phyloP scores from a whole-genome alignment of 768 basidiomycete species.

The Arthromyces matolae region DNA sequence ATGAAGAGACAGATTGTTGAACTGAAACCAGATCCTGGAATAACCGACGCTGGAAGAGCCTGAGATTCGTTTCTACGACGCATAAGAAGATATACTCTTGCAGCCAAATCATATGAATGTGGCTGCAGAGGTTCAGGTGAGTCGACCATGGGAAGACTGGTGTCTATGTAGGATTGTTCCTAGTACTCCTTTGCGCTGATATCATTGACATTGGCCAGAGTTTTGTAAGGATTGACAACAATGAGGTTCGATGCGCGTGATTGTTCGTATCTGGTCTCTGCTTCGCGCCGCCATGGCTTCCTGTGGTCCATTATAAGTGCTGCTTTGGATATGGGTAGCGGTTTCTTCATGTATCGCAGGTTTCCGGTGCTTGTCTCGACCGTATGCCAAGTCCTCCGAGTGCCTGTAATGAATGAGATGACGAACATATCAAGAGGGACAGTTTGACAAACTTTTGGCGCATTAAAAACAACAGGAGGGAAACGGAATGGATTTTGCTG shows the following conservation, averaged over 20 bases:
- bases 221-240: slow-evolving; percentile 84
- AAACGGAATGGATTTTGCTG: slow-evolving; percentile 99
- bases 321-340: no score
- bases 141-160: slow-evolving; percentile 54
- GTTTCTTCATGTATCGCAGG: no score
- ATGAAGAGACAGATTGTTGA: slow-evolving; percentile 68
- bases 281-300: no score
- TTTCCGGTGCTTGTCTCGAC: no score
- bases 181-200: slow-evolving; percentile 80
- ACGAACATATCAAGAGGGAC: not conserved
- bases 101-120: slow-evolving; percentile 85
- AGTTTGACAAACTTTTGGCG: slow-evolving; percentile 65
- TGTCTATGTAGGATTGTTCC: slow-evolving; percentile 78
- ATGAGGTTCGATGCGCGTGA: slow-evolving; percentile 66
- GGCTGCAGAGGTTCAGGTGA: slow-evolving; percentile 69
- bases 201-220: slow-evolving; percentile 79
- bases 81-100: slow-evolving; percentile 80
- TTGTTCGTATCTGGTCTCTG: no score
- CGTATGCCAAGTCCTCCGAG: slow-evolving; percentile 97
- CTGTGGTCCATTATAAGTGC: no score
- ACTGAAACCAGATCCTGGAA: slow-evolving; percentile 87
- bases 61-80: slow-evolving; percentile 73
- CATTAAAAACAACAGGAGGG: slow-evolving; percentile 95
- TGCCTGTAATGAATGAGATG: slow-evolving; percentile 50
- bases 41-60: slow-evolving; percentile 72